Conservation (phyloP, 208 protist genomes). For the Endotrypanum monterogeii region DNA sequence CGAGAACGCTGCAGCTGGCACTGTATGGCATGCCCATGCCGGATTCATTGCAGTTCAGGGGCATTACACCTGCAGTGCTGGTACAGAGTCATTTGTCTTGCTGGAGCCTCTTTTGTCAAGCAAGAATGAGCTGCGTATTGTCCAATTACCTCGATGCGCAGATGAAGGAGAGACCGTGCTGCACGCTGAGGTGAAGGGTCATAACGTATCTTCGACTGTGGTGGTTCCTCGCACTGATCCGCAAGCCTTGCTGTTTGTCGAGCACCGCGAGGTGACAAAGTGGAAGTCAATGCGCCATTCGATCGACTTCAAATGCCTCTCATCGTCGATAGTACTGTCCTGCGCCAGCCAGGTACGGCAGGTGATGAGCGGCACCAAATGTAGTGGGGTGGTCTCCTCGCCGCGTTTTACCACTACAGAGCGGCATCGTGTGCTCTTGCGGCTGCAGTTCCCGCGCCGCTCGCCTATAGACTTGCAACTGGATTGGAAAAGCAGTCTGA, state of each 20-base stretch:
- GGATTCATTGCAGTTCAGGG: slow-evolving; percentile 25
- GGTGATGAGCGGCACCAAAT: slow-evolving; percentile 22
- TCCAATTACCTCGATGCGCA: slow-evolving; percentile 17
- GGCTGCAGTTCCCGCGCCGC: slow-evolving; percentile 38
- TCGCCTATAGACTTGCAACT: slow-evolving; percentile 45
- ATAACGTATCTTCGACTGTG: neutral
- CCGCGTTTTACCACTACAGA: slow-evolving; percentile 46
- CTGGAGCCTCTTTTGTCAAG: slow-evolving; percentile 21
- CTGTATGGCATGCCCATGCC: slow-evolving; percentile 8
- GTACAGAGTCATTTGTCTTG: neutral
- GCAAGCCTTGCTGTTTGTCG: slow-evolving; percentile 19
- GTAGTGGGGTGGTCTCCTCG: slow-evolving; percentile 21
- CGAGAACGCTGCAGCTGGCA: neutral
- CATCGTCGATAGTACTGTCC: slow-evolving; percentile 19
- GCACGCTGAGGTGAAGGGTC: slow-evolving; percentile 16
- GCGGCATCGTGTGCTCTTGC: slow-evolving; percentile 59
- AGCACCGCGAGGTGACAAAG: slow-evolving; percentile 26
- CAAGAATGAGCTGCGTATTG: slow-evolving; percentile 26
- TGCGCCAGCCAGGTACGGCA: slow-evolving; percentile 7
- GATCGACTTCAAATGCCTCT: slow-evolving; percentile 33
- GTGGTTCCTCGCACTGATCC: neutral
- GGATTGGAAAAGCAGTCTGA: slow-evolving; percentile 34
- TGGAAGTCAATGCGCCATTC: slow-evolving; percentile 28
- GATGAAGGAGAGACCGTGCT: slow-evolving; percentile 2
- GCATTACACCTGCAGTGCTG: neutral